Evolutionary conservation across 2,329 filamentous ascomycete genomes (phyloP).

Genomic region (Neurospora crassa): DNA sequence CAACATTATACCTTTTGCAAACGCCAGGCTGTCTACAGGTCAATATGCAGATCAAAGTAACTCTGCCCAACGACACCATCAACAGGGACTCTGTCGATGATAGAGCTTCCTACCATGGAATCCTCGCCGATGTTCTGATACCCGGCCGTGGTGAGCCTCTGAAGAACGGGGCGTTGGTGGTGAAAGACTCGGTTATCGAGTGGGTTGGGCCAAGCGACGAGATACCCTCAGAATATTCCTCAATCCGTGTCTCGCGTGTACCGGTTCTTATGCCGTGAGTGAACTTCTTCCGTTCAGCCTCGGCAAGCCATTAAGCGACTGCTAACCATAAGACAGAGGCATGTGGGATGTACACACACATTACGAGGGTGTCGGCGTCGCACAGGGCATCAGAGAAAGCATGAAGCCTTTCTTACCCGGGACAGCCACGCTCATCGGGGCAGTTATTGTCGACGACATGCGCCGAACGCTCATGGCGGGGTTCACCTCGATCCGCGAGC

Average conservation of each 20-base stretch:
- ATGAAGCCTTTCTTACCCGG: conserved; percentile 18
- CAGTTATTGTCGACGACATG: conserved; percentile 30
- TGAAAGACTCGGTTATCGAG: conserved; percentile 29
- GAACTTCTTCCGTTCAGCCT: neutral
- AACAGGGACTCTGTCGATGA: neutral
- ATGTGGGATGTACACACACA: conserved; percentile 45
- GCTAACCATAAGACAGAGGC: conserved; percentile 19
- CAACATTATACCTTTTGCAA: neutral
- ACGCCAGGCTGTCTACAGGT: neutral
- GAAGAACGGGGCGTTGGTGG: conserved; percentile 28
- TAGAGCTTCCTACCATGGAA: neutral
- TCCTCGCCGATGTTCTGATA: conserved; percentile 30
- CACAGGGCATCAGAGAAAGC: conserved; percentile 12
- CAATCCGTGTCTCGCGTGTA: conserved; percentile 24
- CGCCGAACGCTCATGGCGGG: conserved; percentile 28
- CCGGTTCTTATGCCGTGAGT: conserved; percentile 20
- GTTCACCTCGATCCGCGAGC: conserved; percentile 41
- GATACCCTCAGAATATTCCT: conserved; percentile 24
- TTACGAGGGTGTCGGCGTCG: conserved; percentile 27
- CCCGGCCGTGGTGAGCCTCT: conserved; percentile 36
- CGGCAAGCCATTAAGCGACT: neutral
- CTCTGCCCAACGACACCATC: neutral
- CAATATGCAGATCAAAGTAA: neutral
- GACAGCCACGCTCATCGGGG: conserved; percentile 26
- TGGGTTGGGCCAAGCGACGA: conserved; percentile 26